Evolutionary conservation across 257 asterid species (phyloP).

Genomic region (Jacaranda mimosifolia): DNA sequence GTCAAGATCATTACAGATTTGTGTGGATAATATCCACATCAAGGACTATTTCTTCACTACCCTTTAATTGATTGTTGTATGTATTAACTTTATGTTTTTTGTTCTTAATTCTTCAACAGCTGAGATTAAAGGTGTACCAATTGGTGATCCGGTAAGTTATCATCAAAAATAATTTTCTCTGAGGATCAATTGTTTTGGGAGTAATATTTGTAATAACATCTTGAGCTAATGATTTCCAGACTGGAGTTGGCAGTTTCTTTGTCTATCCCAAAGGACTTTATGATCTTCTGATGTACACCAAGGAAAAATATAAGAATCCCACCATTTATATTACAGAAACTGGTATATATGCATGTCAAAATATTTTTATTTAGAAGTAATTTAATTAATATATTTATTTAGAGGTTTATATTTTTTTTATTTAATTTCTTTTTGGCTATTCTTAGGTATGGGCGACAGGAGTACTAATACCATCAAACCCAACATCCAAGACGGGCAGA

Average conservation of each 20-base stretch:
- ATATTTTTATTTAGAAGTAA: no score
- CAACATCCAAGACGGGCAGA: conserved; percentile 31
- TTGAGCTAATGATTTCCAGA: conserved; percentile 35
- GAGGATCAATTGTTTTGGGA: no score
- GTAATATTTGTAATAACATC: neutral
- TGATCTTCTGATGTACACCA: conserved; percentile 46
- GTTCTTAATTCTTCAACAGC: conserved; percentile 31
- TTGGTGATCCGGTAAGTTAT: conserved; percentile 53
- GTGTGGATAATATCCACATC: no score
- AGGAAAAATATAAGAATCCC: conserved; percentile 51
- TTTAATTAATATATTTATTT: no score
- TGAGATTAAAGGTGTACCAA: conserved; percentile 42
- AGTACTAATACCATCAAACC: conserved; percentile 6
- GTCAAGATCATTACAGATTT: no score
- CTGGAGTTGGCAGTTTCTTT: conserved; percentile 30
- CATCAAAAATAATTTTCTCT: neutral
- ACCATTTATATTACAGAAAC: conserved; percentile 47
- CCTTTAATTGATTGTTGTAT: neutral
- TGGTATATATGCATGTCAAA: conserved; percentile 29
- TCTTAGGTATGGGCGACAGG: conserved; percentile 37
- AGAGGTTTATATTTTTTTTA: neutral
- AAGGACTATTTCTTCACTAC: neutral
- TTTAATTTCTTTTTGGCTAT: neutral
- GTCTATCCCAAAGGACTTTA: conserved; percentile 55
- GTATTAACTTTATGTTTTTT: neutral